Evolutionary conservation across 495 filamentous ascomycete genomes (phyloP).

Genomic region (Friedmanniomyces simplex): DNA sequence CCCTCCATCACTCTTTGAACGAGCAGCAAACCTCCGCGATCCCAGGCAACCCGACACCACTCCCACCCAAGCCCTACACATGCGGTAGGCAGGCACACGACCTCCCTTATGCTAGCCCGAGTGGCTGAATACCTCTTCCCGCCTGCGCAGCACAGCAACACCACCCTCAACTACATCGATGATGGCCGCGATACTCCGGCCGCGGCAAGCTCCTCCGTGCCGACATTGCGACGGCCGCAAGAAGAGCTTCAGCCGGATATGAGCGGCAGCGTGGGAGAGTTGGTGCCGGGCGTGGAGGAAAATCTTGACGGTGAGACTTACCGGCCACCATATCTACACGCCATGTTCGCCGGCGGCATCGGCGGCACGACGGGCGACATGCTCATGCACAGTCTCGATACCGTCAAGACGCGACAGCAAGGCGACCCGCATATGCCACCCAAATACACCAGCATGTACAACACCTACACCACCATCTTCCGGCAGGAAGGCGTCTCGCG

Average conservation of each 20-base stretch:
- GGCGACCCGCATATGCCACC: conserved; percentile 86
- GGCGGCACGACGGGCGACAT: conserved; percentile 91
- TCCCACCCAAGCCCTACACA: conserved; percentile 6
- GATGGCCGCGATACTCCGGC: conserved; percentile 22
- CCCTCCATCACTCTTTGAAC: no score
- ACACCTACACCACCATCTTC: conserved; percentile 83
- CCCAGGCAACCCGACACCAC: neutral
- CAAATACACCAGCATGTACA: conserved; percentile 78
- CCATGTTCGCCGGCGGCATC: conserved; percentile 86
- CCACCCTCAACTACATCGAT: conserved; percentile 21
- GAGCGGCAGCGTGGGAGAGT: neutral
- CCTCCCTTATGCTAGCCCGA: conserved; percentile 29
- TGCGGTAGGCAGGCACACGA: conserved; percentile 9
- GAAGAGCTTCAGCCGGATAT: conserved; percentile 21
- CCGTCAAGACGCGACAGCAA: conserved; percentile 97
- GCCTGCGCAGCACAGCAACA: conserved; percentile 2
- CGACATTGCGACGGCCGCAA: conserved; percentile 17
- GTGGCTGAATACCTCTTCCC: conserved; percentile 28
- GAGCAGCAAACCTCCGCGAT: no score
- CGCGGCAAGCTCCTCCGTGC: neutral
- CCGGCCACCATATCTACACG: conserved; percentile 40
- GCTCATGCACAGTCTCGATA: conserved; percentile 98
- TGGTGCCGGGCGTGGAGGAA: conserved; percentile 18
- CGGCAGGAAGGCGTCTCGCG: conserved; percentile 80
- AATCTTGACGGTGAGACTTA: neutral